Evolutionary conservation across 331 rosid species (phyloP).

Genomic region (Telfairia occidentalis): DNA sequence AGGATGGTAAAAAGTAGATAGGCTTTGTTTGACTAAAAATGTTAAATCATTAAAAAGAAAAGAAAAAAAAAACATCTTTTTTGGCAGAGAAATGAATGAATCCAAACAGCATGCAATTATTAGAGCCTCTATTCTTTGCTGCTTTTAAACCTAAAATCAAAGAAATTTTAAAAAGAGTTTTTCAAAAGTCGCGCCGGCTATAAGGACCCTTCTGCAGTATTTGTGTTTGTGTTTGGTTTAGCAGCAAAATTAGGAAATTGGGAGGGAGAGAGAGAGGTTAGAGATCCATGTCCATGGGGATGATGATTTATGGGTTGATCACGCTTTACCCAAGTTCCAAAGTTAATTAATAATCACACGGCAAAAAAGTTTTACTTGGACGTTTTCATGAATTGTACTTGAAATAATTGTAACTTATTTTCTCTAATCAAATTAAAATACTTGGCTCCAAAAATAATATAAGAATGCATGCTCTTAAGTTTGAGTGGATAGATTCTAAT

Average conservation of each 20-base stretch:
- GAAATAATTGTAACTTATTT: no score
- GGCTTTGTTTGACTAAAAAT: slow-evolving; percentile 5
- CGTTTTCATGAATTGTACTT: no score
- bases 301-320: not conserved
- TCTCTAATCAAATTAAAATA: no score
- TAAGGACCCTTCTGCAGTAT: not conserved
- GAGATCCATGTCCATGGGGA: not conserved
- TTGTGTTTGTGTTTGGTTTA: not conserved
- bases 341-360: not conserved
- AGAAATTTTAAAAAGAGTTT: not conserved
- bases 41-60: not conserved
- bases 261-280: not conserved
- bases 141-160: not conserved
- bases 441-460: no score
- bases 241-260: not conserved
- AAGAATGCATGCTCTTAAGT: no score
- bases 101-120: not conserved
- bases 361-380: not conserved
- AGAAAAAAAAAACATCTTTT: not conserved
- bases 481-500: no score
- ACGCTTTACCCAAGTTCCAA: not conserved
- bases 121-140: not conserved
- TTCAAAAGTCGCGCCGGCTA: not conserved
- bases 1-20: not conserved
- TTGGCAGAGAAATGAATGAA: not conserved